These are phyloP conservation scores for Spergularia marina DNA, from an alignment of 148 eudicot species.

Conservation along the genomic window DNA sequence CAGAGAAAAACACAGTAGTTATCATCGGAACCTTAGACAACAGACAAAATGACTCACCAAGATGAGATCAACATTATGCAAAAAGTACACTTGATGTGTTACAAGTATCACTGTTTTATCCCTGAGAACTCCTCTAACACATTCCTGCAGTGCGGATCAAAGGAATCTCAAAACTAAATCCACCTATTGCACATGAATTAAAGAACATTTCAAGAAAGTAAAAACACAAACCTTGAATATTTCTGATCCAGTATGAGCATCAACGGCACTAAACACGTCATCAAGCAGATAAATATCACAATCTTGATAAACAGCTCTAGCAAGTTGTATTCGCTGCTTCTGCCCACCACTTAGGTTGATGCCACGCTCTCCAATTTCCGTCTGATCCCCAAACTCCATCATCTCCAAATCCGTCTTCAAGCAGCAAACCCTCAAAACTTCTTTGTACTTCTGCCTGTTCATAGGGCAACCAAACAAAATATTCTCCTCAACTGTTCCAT, in stretches of 20 bases:
- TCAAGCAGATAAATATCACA: constrained; percentile 92
- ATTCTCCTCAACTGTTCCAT: constrained; percentile 82
- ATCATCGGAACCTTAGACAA: not conserved
- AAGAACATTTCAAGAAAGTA: not conserved
- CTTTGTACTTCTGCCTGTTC: constrained; percentile 55
- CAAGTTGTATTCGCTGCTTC: constrained; percentile 91
- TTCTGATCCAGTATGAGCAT: constrained; percentile 96
- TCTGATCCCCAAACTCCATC: constrained; percentile 97
- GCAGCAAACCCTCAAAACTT: constrained; percentile 69
- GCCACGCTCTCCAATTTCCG: constrained; percentile 98
- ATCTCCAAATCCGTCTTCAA: constrained; percentile 83
- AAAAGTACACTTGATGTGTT: constrained; percentile 95
- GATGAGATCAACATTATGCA: constrained; percentile 87
- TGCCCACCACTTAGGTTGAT: constrained; percentile 99
- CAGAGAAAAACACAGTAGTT: not conserved
- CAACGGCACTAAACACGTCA: constrained; percentile 93
- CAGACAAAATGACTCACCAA: constrained; percentile 40
- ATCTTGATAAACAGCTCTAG: constrained; percentile 94
- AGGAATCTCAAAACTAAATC: not conserved
- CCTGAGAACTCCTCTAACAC: constrained; percentile 78
- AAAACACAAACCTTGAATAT: constrained; percentile 66
- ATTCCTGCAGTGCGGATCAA: constrained; percentile 53
- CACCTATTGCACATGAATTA: not conserved
- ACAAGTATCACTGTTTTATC: constrained; percentile 85
- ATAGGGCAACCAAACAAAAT: constrained; percentile 85